Conservation (phyloP, 805 yeast genomes). For the Saccharomycopsis babjevae region DNA sequence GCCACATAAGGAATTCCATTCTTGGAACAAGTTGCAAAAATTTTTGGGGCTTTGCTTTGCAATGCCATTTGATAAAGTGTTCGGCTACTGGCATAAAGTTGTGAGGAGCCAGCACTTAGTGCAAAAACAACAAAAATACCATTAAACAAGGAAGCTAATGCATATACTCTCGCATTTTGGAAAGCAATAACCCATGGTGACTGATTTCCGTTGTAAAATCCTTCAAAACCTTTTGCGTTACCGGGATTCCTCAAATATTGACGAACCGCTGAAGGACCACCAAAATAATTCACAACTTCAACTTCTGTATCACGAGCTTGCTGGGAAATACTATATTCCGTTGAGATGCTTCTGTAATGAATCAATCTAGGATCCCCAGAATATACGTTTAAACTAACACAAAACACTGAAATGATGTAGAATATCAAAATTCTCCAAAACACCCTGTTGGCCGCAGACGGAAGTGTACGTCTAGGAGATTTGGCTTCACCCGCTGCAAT, state of each 20-base stretch:
- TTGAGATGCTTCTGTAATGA: constrained; percentile 31
- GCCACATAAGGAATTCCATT: constrained; percentile 67
- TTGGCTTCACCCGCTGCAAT: constrained; percentile 80
- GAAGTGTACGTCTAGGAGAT: constrained; percentile 71
- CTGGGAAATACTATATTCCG: neutral
- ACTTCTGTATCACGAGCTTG: neutral
- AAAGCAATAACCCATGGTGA: constrained; percentile 54
- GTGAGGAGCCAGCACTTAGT: constrained; percentile 46
- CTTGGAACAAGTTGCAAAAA: constrained; percentile 49
- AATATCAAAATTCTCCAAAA: constrained; percentile 61
- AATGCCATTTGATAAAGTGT: constrained; percentile 44
- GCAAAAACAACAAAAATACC: constrained; percentile 46
- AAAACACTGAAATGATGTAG: constrained; percentile 56
- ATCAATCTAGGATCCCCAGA: constrained; percentile 69
- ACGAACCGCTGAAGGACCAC: constrained; percentile 2
- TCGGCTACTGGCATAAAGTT: constrained; percentile 51
- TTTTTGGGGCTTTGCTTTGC: constrained; percentile 50
- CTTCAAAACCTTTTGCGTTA: constrained; percentile 4
- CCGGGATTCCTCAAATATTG: neutral
- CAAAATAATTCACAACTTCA: constrained; percentile 8
- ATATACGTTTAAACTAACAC: constrained; percentile 64
- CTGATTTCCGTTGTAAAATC: constrained; percentile 36
- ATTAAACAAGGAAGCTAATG: constrained; percentile 38
- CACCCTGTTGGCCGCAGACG: constrained; percentile 66
- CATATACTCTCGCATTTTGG: constrained; percentile 42